A percentile compares a stretch with the other conserved stretches of the same genome.
Evolutionary conservation across 2,329 filamentous ascomycete genomes (phyloP).

Genomic region (Penicillium sp.): DNA sequence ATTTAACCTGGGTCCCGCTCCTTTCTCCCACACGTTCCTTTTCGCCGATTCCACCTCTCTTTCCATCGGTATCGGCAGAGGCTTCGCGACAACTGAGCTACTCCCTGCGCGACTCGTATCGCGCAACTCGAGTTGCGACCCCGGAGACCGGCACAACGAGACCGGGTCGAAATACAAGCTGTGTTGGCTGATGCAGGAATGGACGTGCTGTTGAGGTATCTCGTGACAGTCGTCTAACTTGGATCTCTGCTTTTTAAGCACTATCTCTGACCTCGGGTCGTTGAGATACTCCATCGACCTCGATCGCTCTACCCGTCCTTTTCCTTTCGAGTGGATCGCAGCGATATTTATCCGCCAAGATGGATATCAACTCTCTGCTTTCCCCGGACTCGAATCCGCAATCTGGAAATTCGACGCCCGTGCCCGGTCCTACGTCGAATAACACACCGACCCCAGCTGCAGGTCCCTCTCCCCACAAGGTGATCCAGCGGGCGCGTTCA

Average conservation of each 20-base stretch:
- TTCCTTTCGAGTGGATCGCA: constrained; percentile 1
- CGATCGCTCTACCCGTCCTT: constrained; percentile 3
- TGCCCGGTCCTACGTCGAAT: constrained; percentile 27
- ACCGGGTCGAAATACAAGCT: constrained; percentile 24
- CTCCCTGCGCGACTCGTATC: constrained; percentile 1
- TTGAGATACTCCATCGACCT: neutral
- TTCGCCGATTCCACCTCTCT: constrained; percentile 4
- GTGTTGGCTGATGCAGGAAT: constrained; percentile 33
- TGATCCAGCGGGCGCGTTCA: constrained; percentile 37
- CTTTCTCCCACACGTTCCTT: constrained; percentile 13
- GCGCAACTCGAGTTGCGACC: constrained; percentile 10
- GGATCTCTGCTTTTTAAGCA: constrained; percentile 23
- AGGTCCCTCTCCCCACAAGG: constrained; percentile 36
- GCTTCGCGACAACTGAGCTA: constrained; percentile 1
- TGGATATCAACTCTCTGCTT: constrained; percentile 49
- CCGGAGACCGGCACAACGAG: constrained; percentile 11
- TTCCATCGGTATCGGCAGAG: constrained; percentile 6
- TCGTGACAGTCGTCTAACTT: constrained; percentile 30
- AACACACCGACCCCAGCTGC: constrained; percentile 26
- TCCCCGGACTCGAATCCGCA: constrained; percentile 45
- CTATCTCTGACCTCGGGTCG: constrained; percentile 19
- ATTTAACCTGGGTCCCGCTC: constrained; percentile 10
- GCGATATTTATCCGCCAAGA: constrained; percentile 23
- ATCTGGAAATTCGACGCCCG: constrained; percentile 34
- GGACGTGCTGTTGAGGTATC: constrained; percentile 35